Base-by-base conservation (phyloP, 129 eudicot genomes). In the Ambrosia trifida region DNA sequence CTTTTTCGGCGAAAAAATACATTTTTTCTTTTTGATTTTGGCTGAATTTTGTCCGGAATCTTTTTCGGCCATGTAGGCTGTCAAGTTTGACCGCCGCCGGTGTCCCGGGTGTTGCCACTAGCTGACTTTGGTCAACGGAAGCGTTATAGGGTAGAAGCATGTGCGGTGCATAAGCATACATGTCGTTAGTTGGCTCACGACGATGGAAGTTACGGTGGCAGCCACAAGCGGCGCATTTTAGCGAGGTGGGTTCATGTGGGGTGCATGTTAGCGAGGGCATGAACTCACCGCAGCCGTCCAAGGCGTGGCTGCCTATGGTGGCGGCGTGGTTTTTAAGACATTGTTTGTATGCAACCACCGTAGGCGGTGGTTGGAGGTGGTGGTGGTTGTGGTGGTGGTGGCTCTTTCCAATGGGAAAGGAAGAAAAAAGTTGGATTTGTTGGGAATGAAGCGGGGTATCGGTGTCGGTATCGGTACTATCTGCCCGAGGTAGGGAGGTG, bases 151-250 rank as follows among this genome's bases (percentile, higher is more conserved):
- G 76, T 7, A 82, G 75, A 6, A 82, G 65, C 59, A 80, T 59
- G 57, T 73, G 84, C 7, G 80, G 80, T 53, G 82, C 43, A 41
- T 68, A 52, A 11, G 76, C n/a, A 69, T 74, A 69, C 40, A 76
- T 64, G 52, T 75, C 57, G 28, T 49, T 72, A 53, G 70, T 80
- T 19, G 76, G 70, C 6, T 90, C 95, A 1, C 95, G 89, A 72
- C 95, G 91, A 86, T 87, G 97, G 88, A 91, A 87, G 54, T 82
- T 91, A 36, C 97, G 95, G 86, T 90, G 97, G 86, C 97, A 90
- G 72, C 95, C 95, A 56, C 97, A 90, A 1, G 89, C 97, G 28
- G 90, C 97, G 79, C 97, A 91, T 69, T 72, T 83, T 40, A 91
- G 88, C 7, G 91, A 83, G 69, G 82, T 77, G 72, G 91, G 89